These are phyloP conservation scores for Cynanchum wilfordii DNA, from an alignment of 257 asterid species.

Conservation along the genomic window DNA sequence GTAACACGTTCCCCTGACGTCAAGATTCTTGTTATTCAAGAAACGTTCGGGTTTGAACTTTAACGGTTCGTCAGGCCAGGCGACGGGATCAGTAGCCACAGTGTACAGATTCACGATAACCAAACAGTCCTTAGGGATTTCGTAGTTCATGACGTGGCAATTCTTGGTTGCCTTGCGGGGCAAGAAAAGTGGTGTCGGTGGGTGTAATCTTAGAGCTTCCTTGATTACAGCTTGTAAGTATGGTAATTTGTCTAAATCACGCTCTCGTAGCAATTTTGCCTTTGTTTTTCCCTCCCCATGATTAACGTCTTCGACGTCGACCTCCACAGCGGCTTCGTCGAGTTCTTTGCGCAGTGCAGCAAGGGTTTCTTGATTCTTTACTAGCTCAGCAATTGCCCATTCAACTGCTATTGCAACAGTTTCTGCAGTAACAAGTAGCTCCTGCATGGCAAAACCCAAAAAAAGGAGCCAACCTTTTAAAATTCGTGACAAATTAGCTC, in stretches of 20 bases:
- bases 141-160: background rate
- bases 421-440: background rate
- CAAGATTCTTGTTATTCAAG: background rate
- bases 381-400: conserved; percentile 6
- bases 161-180: background rate
- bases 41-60: conserved; percentile 6
- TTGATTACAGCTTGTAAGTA: conserved; percentile 5
- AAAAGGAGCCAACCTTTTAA: no score
- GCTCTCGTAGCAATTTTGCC: background rate
- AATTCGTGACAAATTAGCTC: no score
- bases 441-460: background rate
- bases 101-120: background rate
- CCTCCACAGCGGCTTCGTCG: background rate
- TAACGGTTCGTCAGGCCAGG: background rate
- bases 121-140: background rate
- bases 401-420: background rate
- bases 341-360: background rate
- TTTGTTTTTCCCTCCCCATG: no score
- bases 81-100: background rate
- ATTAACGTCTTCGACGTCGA: no score
- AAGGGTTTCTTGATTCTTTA: background rate
- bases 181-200: conserved; percentile 1
- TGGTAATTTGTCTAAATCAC: background rate
- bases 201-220: conserved; percentile 5
- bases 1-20: background rate